A percentile compares a stretch with the other conserved stretches of the same genome.
phyloP scores from a whole-genome alignment of 2,329 filamentous ascomycete species.

The Ophiocordyceps camponoti-floridani region DNA sequence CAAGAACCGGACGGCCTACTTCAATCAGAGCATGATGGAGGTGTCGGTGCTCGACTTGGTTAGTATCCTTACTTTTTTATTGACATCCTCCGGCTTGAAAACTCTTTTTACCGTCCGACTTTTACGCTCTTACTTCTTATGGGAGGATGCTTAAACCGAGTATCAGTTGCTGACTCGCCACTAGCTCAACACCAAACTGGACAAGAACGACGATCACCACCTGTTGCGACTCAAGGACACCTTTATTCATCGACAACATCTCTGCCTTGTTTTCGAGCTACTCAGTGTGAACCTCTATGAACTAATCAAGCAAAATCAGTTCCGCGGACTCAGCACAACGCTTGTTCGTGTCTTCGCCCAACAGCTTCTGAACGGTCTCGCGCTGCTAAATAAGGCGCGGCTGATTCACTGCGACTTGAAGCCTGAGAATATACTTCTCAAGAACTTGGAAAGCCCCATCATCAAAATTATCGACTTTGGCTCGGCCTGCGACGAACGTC shows the following conservation, averaged over 20 bases:
- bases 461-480: slow-evolving; percentile 99
- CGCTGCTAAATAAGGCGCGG: slow-evolving; percentile 85
- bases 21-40: slow-evolving; percentile 99
- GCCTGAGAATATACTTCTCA: slow-evolving; percentile 91
- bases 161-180: slow-evolving; percentile 8
- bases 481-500: slow-evolving; percentile 91
- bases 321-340: slow-evolving; percentile 90
- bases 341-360: slow-evolving; percentile 95
- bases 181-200: slow-evolving; percentile 90
- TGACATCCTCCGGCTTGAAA: too few relatives aligned
- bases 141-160: too few relatives aligned
- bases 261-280: slow-evolving; percentile 91
- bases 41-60: slow-evolving; percentile 93
- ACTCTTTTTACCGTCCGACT: too few relatives aligned
- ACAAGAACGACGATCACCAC: slow-evolving; percentile 98
- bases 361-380: slow-evolving; percentile 82
- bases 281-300: slow-evolving; percentile 97
- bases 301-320: slow-evolving; percentile 98
- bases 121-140: too few relatives aligned
- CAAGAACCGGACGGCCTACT: slow-evolving; percentile 97
- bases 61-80: slow-evolving; percentile 12
- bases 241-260: slow-evolving; percentile 92
- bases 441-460: slow-evolving; percentile 95
- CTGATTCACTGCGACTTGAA: slow-evolving; percentile 97
- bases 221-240: slow-evolving; percentile 88